phyloP scores from a whole-genome alignment of 495 filamentous ascomycete species.

The Podospora pseudopauciseta region DNA sequence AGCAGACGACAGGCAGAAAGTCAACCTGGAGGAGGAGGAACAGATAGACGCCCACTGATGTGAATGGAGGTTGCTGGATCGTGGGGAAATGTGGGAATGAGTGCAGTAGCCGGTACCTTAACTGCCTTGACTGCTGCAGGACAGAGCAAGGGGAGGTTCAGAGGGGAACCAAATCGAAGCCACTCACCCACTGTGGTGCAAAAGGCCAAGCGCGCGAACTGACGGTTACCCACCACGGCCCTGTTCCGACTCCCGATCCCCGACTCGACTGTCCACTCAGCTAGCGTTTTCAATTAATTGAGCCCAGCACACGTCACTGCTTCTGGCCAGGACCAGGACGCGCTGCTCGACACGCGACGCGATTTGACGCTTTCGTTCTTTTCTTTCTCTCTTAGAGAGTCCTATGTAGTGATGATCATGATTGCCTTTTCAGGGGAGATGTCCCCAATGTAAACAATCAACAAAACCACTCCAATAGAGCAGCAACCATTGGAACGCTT shows the following conservation, averaged over 20 bases:
- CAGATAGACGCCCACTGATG: background rate
- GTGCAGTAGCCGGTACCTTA: conserved; percentile 4
- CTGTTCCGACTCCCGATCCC: conserved; percentile 10
- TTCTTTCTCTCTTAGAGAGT: no score
- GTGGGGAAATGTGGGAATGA: background rate
- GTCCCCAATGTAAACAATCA: background rate
- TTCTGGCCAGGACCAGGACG: background rate
- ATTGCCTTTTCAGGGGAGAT: background rate
- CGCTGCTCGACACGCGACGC: conserved; percentile 19
- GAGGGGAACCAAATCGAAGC: conserved; percentile 18
- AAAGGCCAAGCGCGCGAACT: conserved; percentile 13
- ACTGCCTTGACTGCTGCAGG: conserved; percentile 10
- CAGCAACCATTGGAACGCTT: background rate
- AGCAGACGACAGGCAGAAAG: background rate
- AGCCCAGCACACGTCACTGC: conserved; percentile 17
- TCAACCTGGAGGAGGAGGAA: background rate
- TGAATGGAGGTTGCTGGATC: background rate
- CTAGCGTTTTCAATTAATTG: conserved; percentile 15
- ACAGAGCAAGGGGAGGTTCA: conserved; percentile 9
- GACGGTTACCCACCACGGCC: conserved; percentile 14
- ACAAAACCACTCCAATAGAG: background rate
- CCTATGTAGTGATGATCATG: background rate
- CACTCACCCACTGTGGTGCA: conserved; percentile 5
- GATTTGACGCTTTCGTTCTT: background rate
- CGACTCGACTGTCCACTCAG: conserved; percentile 8